Evolutionary conservation across 169 alveolate species (phyloP).

Genomic region (Eimeria falciformis): DNA sequence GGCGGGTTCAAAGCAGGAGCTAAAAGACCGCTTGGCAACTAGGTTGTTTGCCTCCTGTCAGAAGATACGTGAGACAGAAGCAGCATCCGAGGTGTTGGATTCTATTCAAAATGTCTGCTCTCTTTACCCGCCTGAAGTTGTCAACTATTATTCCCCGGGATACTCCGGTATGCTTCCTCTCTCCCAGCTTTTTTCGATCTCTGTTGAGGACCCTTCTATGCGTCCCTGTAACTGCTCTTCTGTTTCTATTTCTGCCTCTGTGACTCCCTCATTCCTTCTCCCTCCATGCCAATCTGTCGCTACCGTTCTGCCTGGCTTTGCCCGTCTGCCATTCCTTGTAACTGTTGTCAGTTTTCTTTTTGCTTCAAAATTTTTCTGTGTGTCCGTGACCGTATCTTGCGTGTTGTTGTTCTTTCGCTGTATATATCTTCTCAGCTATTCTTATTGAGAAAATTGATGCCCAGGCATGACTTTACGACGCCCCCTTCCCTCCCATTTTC

Average conservation of each 20-base stretch:
- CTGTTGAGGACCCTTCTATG: neutral
- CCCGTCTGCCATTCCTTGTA: neutral
- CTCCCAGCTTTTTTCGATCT: neutral
- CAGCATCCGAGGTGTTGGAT: conserved; percentile 92
- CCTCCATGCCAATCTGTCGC: neutral
- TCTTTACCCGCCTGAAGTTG: conserved; percentile 95
- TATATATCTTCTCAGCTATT: conserved; percentile 2
- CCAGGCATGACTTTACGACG: conserved; percentile 52
- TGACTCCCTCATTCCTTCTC: neutral
- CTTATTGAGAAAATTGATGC: conserved; percentile 65
- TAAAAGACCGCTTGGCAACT: too few species aligned
- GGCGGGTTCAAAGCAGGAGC: too few species aligned
- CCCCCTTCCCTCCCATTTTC: too few species aligned
- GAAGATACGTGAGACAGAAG: conserved; percentile 89
- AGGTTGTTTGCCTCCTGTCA: too few species aligned
- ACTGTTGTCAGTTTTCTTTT: neutral
- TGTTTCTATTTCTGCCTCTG: neutral
- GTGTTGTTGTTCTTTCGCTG: neutral
- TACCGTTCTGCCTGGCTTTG: neutral
- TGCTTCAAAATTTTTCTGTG: neutral
- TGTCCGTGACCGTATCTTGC: neutral
- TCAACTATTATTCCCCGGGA: conserved; percentile 95
- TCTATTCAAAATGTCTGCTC: conserved; percentile 92
- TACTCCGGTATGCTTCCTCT: conserved; percentile 84
- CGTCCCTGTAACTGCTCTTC: neutral